Conservation (phyloP, 495 filamentous ascomycete genomes). For the Aspergillus cavernicola region DNA sequence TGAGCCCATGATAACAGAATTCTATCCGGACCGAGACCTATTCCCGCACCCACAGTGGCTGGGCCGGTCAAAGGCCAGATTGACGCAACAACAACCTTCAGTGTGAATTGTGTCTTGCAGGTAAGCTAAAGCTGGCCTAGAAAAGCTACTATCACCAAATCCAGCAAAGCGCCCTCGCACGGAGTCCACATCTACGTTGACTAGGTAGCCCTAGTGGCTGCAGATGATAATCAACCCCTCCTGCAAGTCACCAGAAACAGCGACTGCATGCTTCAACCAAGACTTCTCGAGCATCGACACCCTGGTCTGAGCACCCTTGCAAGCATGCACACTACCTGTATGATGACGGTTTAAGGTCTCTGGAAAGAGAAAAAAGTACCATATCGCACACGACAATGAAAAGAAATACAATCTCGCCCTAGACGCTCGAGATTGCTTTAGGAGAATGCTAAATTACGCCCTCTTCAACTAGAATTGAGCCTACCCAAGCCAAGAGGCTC, state of each 20-base stretch:
- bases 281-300: neutral
- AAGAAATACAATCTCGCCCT: neutral
- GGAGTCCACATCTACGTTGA: constrained; percentile 6
- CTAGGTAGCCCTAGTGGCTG: constrained; percentile 18
- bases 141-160: neutral
- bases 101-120: constrained; percentile 10
- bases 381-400: neutral
- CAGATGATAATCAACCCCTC: constrained; percentile 20
- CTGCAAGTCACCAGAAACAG: constrained; percentile 21
- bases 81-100: neutral
- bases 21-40: constrained; percentile 12
- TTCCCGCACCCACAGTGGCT: neutral
- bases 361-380: neutral
- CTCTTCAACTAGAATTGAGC: neutral
- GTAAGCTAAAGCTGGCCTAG: constrained; percentile 2
- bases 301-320: constrained; percentile 1
- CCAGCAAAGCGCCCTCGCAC: neutral
- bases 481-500: too few relatives aligned
- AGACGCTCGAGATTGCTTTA: neutral
- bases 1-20: neutral
- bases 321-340: neutral
- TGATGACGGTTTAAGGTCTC: neutral
- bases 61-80: constrained; percentile 1
- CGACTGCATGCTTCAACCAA: constrained; percentile 13
- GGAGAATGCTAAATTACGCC: neutral